Evolutionary conservation across 1,139 yeast genomes (phyloP), one percentile per base, ranked within the genome.

Genomic region (Diutina rugosa): DNA sequence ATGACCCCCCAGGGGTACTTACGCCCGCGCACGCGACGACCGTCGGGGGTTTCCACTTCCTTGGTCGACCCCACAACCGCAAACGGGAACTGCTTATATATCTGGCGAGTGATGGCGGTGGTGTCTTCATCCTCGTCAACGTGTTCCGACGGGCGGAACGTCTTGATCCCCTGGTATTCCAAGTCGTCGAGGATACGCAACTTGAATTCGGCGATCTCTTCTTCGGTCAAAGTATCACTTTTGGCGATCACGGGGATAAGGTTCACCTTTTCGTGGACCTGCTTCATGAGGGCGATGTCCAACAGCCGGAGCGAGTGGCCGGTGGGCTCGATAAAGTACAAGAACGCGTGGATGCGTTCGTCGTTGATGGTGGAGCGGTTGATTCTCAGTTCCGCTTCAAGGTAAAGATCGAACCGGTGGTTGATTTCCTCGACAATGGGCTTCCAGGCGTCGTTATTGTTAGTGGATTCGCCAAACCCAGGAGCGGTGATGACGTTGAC

Each of bases 1-100:
- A 93, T 87, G 29, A 87, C 78, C 62, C 99, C 99, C 99, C 99
- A 95, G 60, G 99, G 99, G 71, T 95, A 95, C 62, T 80, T 75
- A 73, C 99, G 88, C 62, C 97, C 98, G 69, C 98, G 85, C 54
- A 90, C 96, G 49, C 74, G 67, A 68, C 87, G 79, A 55, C 98
- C 98, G 65, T 87, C 90, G 41, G 79, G 65, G 55, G 88, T 84
- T 64, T 79, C 79, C 46, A 91, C 90, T 62, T 82, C 85, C 59
- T 78, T 76, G 38, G 93, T 88, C 28, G 97, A 90, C 38, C 98
- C 99, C 56, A 95, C 89, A 61, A 93, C 86, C 21, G 99, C 99
- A 74, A 90, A 93, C 52, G 99, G 99, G 59, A 89, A 79, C 66
- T 79, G 82, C 57, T 80, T 74, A 72, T 85, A 77, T 61, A 95